A percentile compares a stretch with the other conserved stretches of the same genome.
Evolutionary conservation across 371 early-diverging fungal species (phyloP).

Genomic region (Rhizopus delemar): DNA sequence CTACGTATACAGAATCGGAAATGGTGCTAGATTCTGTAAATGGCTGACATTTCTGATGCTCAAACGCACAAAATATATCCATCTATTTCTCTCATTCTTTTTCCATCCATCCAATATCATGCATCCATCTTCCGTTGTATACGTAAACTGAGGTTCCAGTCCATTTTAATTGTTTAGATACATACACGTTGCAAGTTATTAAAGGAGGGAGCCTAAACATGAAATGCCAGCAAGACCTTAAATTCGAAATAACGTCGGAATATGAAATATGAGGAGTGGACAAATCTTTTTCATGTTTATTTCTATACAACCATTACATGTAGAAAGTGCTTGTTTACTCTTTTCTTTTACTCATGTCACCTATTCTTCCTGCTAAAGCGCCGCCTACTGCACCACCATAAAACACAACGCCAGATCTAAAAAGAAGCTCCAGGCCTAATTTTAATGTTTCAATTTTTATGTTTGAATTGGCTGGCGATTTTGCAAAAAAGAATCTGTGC

Average conservation of each 20-base stretch:
- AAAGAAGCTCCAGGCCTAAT: constrained; percentile 36
- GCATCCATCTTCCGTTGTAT: constrained; percentile 12
- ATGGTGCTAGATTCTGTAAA: neutral
- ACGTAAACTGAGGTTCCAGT: neutral
- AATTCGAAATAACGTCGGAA: constrained; percentile 1
- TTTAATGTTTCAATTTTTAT: constrained; percentile 40
- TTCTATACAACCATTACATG: neutral
- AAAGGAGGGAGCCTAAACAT: constrained; percentile 13
- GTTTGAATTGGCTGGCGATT: constrained; percentile 37
- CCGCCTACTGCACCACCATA: constrained; percentile 48
- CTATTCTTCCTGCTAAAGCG: constrained; percentile 30
- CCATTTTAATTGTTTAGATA: constrained; percentile 12
- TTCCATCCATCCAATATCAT: constrained; percentile 27
- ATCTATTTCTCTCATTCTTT: constrained; percentile 12
- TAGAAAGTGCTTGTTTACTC: neutral
- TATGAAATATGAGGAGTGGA: neutral
- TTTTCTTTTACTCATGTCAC: neutral
- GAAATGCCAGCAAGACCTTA: constrained; percentile 5
- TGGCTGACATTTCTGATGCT: neutral
- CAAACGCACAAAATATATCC: neutral
- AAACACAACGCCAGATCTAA: constrained; percentile 36
- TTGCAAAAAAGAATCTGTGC: constrained; percentile 45
- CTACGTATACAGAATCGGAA: neutral
- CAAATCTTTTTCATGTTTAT: neutral
- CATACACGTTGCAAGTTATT: constrained; percentile 19